Evolutionary conservation across 345 rosid genomes (phyloP), one percentile per base, ranked within the genome.

Genomic region (Populus nigra): DNA sequence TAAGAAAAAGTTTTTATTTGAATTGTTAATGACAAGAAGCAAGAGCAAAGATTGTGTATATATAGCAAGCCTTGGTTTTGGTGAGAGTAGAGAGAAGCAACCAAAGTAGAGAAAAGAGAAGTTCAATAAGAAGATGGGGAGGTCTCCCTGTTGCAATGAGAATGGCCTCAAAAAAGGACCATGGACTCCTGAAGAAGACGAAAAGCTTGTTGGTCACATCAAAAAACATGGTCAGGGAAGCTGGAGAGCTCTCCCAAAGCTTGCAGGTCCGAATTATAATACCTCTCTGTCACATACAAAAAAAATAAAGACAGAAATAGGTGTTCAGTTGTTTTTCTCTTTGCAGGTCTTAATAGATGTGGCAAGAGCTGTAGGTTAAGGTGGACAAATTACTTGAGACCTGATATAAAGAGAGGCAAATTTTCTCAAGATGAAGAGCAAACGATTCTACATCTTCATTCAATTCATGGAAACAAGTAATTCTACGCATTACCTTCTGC

Each of bases 111-210:
- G 62, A 23, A 72, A 33, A 55, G 17, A 10, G 18, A 45, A 43
- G 7, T 39, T 62, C 18, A 41, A 41, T 39, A 69, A 29, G n/a
- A 71, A 62, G 17, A 94, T 95, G 99, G 98, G 98, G 55, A 93
- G 96, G 86, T 89, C 90, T 33, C 97, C 98, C 12, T 90, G 94
- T 73, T 93, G 98, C 85, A 97, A 91, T 68, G 90, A 91, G 85
- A 92, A 85, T 57, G 96, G 92, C 47, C 83, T 95, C 77, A 95
- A 93, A 88, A 95, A 92, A 87, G 99, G 99, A 81, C 99, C 98
- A 16, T 95, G 99, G 99, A 90, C 93, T 13, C 86, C 98, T 68
- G 98, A 93, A 77, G 98, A 94, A 89, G 98, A 94, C 78, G 91
- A 91, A 84, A 81, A 89, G 81, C 95, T 95, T 41, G 81, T 91